These are phyloP conservation scores for Sungouiozyma ichnusensis DNA, from an alignment of 805 yeast species.

Conservation along the genomic window DNA sequence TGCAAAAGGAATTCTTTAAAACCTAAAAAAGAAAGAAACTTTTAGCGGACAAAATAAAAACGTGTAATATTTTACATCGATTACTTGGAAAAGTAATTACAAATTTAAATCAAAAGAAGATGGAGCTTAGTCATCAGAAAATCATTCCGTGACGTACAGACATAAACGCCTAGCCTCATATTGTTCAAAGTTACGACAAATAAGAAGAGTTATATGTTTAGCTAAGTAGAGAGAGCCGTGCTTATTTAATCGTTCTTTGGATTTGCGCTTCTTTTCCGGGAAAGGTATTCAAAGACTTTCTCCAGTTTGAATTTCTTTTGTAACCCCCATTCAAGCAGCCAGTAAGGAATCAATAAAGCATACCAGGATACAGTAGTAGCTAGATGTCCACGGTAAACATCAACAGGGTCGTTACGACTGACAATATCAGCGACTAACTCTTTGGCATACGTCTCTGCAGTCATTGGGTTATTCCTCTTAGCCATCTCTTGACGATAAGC, in stretches of 20 bases:
- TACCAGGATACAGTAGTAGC: constrained; percentile 32
- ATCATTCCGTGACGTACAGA: too few relatives aligned
- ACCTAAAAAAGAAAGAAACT: background rate
- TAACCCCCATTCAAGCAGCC: constrained; percentile 34
- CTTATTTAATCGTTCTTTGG: constrained; percentile 1
- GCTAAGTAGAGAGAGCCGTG: too few relatives aligned
- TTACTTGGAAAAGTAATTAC: background rate
- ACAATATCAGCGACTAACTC: constrained; percentile 43
- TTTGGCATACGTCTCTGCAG: constrained; percentile 46
- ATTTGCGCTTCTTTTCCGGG: constrained; percentile 4
- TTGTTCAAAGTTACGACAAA: too few relatives aligned
- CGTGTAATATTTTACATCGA: background rate
- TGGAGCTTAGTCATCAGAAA: too few relatives aligned
- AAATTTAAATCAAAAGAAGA: background rate
- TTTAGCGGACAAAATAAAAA: background rate
- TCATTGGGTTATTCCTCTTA: constrained; percentile 46
- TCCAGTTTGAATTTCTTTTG: constrained; percentile 33
- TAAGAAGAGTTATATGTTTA: too few relatives aligned
- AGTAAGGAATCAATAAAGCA: constrained; percentile 35
- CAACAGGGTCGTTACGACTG: constrained; percentile 32
- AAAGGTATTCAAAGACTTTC: constrained; percentile 26
- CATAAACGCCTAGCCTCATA: too few relatives aligned
- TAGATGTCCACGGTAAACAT: constrained; percentile 46
- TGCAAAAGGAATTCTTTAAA: background rate
- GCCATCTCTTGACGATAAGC: constrained; percentile 49